A percentile compares a stretch with the other conserved stretches of the same genome.
Evolutionary conservation across 306 rosid species (phyloP).

Genomic region (Vachellia pachyceras): DNA sequence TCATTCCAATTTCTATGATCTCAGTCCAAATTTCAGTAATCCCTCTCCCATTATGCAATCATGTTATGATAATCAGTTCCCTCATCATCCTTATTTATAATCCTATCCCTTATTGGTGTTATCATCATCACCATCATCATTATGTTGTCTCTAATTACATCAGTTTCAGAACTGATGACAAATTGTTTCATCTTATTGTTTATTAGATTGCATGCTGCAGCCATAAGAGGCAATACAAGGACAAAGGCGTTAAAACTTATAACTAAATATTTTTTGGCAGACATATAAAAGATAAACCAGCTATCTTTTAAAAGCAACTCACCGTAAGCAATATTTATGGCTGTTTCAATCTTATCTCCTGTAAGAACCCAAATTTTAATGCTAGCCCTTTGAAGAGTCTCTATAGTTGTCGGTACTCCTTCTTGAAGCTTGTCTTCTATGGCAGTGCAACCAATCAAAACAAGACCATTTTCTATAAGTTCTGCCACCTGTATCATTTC

Average conservation of each 20-base stretch:
- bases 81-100: no score
- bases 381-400: conserved; percentile 74
- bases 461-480: conserved; percentile 67
- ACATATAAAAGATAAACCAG: not conserved
- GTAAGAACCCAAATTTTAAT: conserved; percentile 79
- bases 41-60: no score
- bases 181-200: conserved; percentile 78
- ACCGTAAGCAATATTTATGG: conserved; percentile 81
- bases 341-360: conserved; percentile 82
- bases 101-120: no score
- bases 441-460: conserved; percentile 71
- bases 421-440: conserved; percentile 86
- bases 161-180: conserved; percentile 76
- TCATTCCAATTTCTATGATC: no score
- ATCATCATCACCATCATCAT: no score
- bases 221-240: not conserved
- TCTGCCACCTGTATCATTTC: conserved; percentile 67
- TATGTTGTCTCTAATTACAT: conserved; percentile 71
- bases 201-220: conserved; percentile 54
- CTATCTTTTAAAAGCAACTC: conserved; percentile 34
- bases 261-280: not conserved
- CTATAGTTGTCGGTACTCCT: conserved; percentile 73
- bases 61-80: no score
- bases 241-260: not conserved
- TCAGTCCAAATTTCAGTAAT: no score